Evolutionary conservation across 1,284 basidiomycete species (phyloP), one percentile per base, ranked within the genome.

Genomic region (Blastosporella zonata): DNA sequence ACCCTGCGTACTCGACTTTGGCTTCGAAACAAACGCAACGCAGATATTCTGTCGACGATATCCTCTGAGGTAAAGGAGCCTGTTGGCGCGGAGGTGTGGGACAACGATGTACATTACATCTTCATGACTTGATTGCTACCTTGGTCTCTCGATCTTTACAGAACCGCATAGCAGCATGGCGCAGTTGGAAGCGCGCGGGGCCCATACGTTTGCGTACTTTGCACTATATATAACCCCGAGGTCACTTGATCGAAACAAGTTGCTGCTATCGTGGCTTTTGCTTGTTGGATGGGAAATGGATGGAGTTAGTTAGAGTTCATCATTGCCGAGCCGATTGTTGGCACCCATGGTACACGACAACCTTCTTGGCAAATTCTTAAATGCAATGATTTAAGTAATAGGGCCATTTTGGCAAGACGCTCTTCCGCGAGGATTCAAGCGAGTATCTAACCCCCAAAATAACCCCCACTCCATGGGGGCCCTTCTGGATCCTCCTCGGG

Each of bases 41-140:
- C 59, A 6, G 58, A 57, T 33, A 49, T 31, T 5, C 43, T 66
- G 35, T 59, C 62, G 9, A 57, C 49, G 7, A 39, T 67, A 42
- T 48, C 60, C 6, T 52, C 64, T 10, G 59, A 62, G 4, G 69
- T 67, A 49, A 67, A 66, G 46, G 48, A 57, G 18, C 46, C 55
- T 12, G 44, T 49, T 15, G 44, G 50, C 10, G 55, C 49, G 17
- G 75, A 78, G 52, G 61, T 78, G 12, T 66, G 65, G 65, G 76
- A 78, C 57, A 65, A 62, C 38, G 76, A 78, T 54, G 69, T 69
- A 27, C 67, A 73, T 50, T 78, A 75, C 60, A 67, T 72, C 23
- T 73, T 69, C 50, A 69, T 69, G 65, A 70, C 67, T 31, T 71
- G 52, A 64, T 36, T 9, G 7, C 29, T 5, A 6, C 9, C 25